Conservation (phyloP, 2,329 filamentous ascomycete species). For the Karstenula rhodostoma region DNA sequence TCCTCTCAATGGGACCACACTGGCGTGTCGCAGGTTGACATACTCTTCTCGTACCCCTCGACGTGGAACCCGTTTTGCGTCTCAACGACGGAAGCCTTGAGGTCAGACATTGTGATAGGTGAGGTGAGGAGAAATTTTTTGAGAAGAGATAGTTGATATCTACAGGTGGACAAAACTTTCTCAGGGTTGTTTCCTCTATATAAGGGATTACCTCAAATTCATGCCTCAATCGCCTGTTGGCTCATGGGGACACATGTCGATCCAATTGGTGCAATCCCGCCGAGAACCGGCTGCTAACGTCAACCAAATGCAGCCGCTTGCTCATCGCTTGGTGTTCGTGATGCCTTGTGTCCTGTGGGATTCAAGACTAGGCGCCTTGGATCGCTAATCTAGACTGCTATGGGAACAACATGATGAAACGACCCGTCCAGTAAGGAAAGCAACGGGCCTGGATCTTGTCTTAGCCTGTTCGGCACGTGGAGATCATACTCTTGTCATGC, state of each 20-base stretch:
- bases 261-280: slow-evolving; percentile 34
- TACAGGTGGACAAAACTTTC: background rate
- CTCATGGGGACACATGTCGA: slow-evolving; percentile 26
- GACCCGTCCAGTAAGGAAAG: slow-evolving; percentile 27
- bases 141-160: slow-evolving; percentile 16
- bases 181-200: slow-evolving; percentile 27
- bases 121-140: slow-evolving; percentile 23
- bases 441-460: slow-evolving; percentile 2
- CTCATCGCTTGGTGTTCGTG: slow-evolving; percentile 30
- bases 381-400: slow-evolving; percentile 35
- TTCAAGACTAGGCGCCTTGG: slow-evolving; percentile 26
- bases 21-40: background rate
- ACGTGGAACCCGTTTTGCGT: slow-evolving; percentile 73
- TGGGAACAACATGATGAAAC: slow-evolving; percentile 44
- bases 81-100: slow-evolving; percentile 69
- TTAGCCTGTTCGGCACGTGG: slow-evolving; percentile 12
- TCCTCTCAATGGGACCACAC: background rate
- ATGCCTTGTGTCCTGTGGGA: slow-evolving; percentile 35
- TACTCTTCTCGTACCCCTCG: slow-evolving; percentile 74
- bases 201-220: slow-evolving; percentile 24
- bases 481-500: slow-evolving; percentile 22
- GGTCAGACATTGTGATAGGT: slow-evolving; percentile 68
- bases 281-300: slow-evolving; percentile 32
- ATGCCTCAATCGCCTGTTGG: slow-evolving; percentile 22
- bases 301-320: slow-evolving; percentile 35